Percentiles rank a stretch among this genome's conserved stretches.
These are phyloP conservation scores for Neurospora pannonica DNA, from an alignment of 495 filamentous ascomycete genomes.

Conservation along the genomic window DNA sequence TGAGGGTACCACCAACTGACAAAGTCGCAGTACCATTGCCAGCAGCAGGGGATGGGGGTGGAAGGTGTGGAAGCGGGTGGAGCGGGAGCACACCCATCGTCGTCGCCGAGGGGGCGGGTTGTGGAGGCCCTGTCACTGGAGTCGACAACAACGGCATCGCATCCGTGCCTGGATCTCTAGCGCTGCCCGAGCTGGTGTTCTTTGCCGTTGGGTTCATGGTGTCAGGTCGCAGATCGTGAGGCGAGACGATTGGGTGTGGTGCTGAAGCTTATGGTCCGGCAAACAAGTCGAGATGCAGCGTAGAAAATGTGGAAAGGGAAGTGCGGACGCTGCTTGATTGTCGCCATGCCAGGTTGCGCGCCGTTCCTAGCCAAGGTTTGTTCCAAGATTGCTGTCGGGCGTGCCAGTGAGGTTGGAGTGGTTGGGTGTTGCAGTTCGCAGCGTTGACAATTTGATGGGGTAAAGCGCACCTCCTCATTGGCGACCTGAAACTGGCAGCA, in stretches of 20 bases:
- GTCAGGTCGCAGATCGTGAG: neutral
- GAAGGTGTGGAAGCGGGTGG: slow-evolving; percentile 19
- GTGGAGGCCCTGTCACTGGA: slow-evolving; percentile 2
- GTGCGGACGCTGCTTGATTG: neutral
- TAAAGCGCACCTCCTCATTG: neutral
- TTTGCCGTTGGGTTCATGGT: neutral
- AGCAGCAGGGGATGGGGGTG: neutral
- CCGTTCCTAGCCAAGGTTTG: neutral
- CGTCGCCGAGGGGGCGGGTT: slow-evolving; percentile 15
- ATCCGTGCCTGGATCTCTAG: neutral
- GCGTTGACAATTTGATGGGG: neutral
- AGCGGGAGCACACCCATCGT: slow-evolving; percentile 15
- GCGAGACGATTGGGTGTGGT: neutral
- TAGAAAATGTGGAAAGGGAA: neutral
- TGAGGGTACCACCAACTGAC: neutral
- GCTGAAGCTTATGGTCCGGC: neutral
- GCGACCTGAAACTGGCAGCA: neutral
- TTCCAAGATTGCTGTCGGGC: neutral
- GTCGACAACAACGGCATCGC: neutral
- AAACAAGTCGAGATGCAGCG: neutral
- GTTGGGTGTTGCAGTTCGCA: neutral
- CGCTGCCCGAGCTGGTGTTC: neutral
- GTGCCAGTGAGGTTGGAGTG: neutral
- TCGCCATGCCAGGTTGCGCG: neutral
- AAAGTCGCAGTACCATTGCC: neutral